A percentile compares a stretch with the other conserved stretches of the same genome.
phyloP scores from a whole-genome alignment of 2,329 filamentous ascomycete genomes.

The Teratosphaeria zuluensis region DNA sequence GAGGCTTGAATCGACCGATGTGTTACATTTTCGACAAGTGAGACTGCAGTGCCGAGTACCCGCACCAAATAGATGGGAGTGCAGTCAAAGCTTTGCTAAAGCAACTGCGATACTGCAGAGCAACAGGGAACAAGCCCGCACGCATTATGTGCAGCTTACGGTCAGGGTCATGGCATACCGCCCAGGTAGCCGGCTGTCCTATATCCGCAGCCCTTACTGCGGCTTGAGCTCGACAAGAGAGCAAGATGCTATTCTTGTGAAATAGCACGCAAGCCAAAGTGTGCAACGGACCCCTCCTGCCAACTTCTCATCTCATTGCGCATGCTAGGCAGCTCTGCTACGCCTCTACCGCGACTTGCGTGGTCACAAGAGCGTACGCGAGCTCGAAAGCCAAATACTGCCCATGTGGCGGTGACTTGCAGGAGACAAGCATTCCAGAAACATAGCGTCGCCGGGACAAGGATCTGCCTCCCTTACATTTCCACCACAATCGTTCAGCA shows the following conservation, averaged over 20 bases:
- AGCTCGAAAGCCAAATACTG: no score
- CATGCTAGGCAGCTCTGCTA: background rate
- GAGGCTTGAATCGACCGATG: background rate
- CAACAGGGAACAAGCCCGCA: background rate
- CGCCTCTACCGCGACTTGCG: background rate
- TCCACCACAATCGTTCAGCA: no score
- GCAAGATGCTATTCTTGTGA: background rate
- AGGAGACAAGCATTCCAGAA: no score
- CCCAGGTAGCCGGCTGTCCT: background rate
- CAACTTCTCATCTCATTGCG: background rate
- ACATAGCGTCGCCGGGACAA: no score
- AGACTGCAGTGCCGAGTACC: background rate
- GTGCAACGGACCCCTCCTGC: background rate
- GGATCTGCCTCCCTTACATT: no score
- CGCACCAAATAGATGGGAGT: background rate
- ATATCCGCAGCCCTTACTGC: background rate
- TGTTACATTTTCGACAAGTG: background rate
- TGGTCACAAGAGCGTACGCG: background rate
- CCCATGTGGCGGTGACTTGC: no score
- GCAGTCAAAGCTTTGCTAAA: background rate
- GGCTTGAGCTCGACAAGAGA: background rate
- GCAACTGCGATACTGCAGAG: background rate
- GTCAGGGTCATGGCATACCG: background rate
- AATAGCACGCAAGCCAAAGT: background rate
- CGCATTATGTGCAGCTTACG: background rate